Evolutionary conservation across 768 basidiomycete genomes (phyloP), one percentile per base, ranked within the genome.

Genomic region (Termitomyces titanicus): DNA sequence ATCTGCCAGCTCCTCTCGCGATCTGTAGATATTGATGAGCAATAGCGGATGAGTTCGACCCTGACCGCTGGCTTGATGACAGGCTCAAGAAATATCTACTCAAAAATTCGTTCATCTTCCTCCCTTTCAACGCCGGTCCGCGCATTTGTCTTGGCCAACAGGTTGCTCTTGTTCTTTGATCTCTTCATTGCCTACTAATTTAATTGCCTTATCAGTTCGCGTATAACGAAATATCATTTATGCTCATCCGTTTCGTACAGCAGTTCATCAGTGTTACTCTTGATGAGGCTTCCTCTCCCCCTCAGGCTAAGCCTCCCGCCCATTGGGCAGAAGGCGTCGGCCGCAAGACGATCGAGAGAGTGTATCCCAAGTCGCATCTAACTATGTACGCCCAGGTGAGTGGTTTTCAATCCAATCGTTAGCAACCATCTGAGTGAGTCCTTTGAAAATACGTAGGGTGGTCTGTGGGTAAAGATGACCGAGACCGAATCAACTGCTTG

Each of bases 41-140:
- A 17, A 48, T 24, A 86, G 86, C 85, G 5, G 74, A 81, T 39
- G 77, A 81, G 61, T 88, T 88, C 51, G 86, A 89, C 61, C 86
- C 87, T 0, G 85, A 86, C 56, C 79, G 86, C 5, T 89, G 85
- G 73, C 72, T 88, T 39, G 87, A 88, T 62, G 74, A 81, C 8
- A 74, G 86, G 9, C 66, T 86, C 31, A 76, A 82, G 58, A 82
- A 80, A 61, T 85, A 86, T 54, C 73, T 88, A 22, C 71, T 79
- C 20, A 76, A 79, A 29, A 85, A 86, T 60, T 79, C 84, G 0
- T 87, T 84, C 70, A 85, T 87, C 52, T 90, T 89, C 71, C 74
- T 88, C 3, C 84, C 83, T 17, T 85, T 85, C 72, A 84, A 83
- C 56, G 82, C 78, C 2, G 78, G 79, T 10, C 83, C 83, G 3